Percentiles rank a stretch among this genome's conserved stretches.
phyloP scores from a whole-genome alignment of 2,329 filamentous ascomycete species.

The Alternaria incomplexa region DNA sequence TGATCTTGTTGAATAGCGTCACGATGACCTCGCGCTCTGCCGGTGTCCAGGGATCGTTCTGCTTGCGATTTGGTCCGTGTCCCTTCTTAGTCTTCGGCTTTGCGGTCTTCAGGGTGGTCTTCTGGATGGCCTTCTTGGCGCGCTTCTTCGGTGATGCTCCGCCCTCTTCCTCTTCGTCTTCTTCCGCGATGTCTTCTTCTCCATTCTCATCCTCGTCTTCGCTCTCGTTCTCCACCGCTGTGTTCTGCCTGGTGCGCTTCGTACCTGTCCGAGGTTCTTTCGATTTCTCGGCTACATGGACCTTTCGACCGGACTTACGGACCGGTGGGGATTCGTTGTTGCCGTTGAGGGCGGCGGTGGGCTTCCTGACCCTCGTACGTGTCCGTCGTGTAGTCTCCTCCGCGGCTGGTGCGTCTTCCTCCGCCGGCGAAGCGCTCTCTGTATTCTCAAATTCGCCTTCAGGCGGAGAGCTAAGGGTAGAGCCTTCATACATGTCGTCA shows the following conservation, averaged over 20 bases:
- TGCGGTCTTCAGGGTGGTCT: neutral
- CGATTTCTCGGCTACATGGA: neutral
- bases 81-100: neutral
- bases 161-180: neutral
- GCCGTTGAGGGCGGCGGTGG: neutral
- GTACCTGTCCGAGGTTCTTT: neutral
- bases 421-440: neutral
- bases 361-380: neutral
- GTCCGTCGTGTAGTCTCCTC: neutral
- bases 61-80: neutral
- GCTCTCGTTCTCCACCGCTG: accelerated
- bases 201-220: neutral
- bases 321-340: neutral
- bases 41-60: accelerated
- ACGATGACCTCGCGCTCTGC: neutral
- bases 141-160: neutral
- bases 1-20: neutral
- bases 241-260: neutral
- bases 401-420: neutral
- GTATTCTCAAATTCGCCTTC: neutral
- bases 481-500: neutral
- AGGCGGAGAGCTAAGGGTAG: neutral
- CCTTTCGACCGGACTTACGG: neutral
- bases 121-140: neutral
- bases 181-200: neutral